These are phyloP conservation scores for Rhizophagus sp. DNA, from an alignment of 192 early-diverging fungal species.

Conservation along the genomic window DNA sequence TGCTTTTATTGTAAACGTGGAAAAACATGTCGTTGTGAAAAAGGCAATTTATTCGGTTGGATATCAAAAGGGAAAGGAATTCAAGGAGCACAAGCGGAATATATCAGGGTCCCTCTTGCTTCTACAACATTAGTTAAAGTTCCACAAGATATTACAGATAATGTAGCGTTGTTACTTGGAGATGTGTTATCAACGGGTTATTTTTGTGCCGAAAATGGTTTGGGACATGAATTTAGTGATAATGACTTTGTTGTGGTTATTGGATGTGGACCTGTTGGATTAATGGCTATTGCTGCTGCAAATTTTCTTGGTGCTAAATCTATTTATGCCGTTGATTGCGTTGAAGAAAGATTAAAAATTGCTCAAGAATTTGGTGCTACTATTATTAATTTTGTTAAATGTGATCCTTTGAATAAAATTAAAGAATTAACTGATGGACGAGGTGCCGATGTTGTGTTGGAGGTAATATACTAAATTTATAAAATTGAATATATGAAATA, in stretches of 20 bases:
- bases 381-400: conserved; percentile 27
- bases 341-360: conserved; percentile 43
- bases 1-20: conserved; percentile 40
- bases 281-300: conserved; percentile 48
- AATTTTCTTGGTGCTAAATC: conserved; percentile 39
- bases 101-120: conserved; percentile 54
- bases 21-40: conserved; percentile 49
- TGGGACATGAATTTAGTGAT: conserved; percentile 15
- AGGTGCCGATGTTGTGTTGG: conserved; percentile 51
- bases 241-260: conserved; percentile 42
- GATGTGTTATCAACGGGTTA: conserved; percentile 60
- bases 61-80: conserved; percentile 37
- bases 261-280: conserved; percentile 59
- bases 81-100: conserved; percentile 58
- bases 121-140: conserved; percentile 45
- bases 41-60: conserved; percentile 50
- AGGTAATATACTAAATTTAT: conserved; percentile 30
- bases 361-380: conserved; percentile 44
- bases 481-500: no score
- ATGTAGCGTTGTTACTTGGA: conserved; percentile 48
- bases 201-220: conserved; percentile 53
- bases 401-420: conserved; percentile 20
- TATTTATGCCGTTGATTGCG: conserved; percentile 46
- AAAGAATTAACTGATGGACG: conserved; percentile 37
- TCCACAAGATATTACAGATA: conserved; percentile 37